Evolutionary conservation across 2,329 filamentous ascomycete genomes (phyloP).

Genomic region (Monosporascus sp.): DNA sequence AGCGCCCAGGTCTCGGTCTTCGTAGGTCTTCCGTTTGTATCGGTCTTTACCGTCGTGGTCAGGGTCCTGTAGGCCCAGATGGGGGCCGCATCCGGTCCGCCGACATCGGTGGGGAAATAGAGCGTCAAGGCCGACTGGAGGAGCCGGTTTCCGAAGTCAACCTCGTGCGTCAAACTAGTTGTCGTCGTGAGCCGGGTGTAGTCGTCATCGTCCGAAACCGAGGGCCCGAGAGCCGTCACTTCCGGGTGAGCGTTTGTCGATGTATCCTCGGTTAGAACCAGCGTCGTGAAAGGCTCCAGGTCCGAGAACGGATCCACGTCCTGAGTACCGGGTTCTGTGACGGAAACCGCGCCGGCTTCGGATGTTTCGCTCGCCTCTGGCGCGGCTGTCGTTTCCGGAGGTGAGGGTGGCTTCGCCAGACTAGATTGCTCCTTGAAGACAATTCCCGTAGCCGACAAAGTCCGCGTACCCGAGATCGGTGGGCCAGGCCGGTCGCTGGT

Average conservation of each 20-base stretch:
- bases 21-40: constrained; percentile 13
- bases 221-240: neutral
- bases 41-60: constrained; percentile 1
- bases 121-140: constrained; percentile 1
- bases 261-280: neutral
- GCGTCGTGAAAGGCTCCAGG: neutral
- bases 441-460: too few relatives aligned
- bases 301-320: neutral
- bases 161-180: neutral
- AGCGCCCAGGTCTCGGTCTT: constrained; percentile 3
- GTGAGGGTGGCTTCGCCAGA: too few relatives aligned
- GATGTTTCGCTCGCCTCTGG: neutral
- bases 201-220: neutral
- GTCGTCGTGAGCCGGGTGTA: too few relatives aligned
- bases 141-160: neutral
- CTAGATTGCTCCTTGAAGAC: too few relatives aligned
- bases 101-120: neutral
- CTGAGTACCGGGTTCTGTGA: neutral
- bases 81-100: constrained; percentile 8
- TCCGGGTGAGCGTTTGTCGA: neutral
- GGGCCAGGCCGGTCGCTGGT: too few relatives aligned
- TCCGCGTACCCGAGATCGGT: too few relatives aligned
- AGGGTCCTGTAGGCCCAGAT: constrained; percentile 4
- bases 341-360: neutral
- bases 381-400: neutral